Base-by-base conservation (phyloP, 805 yeast species). In the Cyberlindnera amylophila region DNA sequence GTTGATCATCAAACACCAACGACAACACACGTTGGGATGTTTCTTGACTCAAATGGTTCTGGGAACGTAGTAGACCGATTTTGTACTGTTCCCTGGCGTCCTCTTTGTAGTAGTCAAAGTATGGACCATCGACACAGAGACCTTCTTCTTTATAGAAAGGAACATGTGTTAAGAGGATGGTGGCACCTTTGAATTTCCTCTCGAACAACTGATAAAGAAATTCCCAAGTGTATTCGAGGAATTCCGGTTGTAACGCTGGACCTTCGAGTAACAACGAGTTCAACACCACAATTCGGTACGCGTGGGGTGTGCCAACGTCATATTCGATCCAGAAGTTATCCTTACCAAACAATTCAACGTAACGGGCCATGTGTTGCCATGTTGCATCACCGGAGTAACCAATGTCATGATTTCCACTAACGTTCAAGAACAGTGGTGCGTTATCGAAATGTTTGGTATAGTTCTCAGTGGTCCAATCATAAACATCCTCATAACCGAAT, bases 361-460 rank as follows among this genome's bases (percentile, higher is more conserved):
- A 93, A 51, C 99, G 71, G 1, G 86, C 77, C 79, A 88, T 78
- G 55, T 95, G 95, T 55, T 87, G 96, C 68, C 81, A 80, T 0
- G 96, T 89, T 32, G 95, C 87, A 63, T 93, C 99, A 0, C 98
- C 98, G 36, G 86, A 77, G 60, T 93, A 91, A 0, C 99, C 99
- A 36, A 91, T 81, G 61, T 93, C 99, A 61, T 93, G 99, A 61
- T 93, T 93, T 2, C 99, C 99, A 2, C 95, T 82, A 36, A 93
- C 67, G 60, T 93, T 93, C 47, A 88, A 74, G 57, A 91, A 78
- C 29, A 86, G 64, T 10, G 87, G 90, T 45, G 77, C 78, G 28
- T 73, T 70, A 16, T 61, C 67, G 51, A 63, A 54, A 31, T 34
- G 24, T 30, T 53, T 56, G 7, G 35, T 44, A 38, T 53, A 52